These are phyloP conservation scores for Talaromyces wortmannii DNA, from an alignment of 495 filamentous ascomycete species.

Conservation along the genomic window DNA sequence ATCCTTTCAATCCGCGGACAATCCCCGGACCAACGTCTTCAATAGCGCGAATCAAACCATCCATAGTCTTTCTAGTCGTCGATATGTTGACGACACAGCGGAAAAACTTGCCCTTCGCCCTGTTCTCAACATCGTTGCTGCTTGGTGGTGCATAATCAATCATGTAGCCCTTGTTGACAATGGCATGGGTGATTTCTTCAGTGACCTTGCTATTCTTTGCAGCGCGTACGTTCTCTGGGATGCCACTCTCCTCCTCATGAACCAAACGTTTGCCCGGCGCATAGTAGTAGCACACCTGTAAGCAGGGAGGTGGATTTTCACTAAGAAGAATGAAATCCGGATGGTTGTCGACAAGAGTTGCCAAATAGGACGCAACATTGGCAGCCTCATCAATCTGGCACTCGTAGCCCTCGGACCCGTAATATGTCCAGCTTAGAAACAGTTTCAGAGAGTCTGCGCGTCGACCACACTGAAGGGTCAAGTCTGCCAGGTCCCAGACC, in stretches of 20 bases:
- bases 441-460: constrained; percentile 82
- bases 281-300: constrained; percentile 95
- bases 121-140: constrained; percentile 34
- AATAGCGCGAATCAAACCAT: constrained; percentile 68
- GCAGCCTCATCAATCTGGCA: constrained; percentile 63
- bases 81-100: constrained; percentile 78
- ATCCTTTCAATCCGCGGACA: constrained; percentile 20
- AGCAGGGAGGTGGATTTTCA: constrained; percentile 72
- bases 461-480: constrained; percentile 89
- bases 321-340: constrained; percentile 64
- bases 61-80: constrained; percentile 66
- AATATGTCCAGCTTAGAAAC: constrained; percentile 81
- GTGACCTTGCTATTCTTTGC: constrained; percentile 67
- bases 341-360: constrained; percentile 42
- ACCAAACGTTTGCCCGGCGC: constrained; percentile 48
- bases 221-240: constrained; percentile 33
- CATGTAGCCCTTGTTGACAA: constrained; percentile 81
- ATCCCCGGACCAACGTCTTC: constrained; percentile 54
- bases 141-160: constrained; percentile 79
- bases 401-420: constrained; percentile 61
- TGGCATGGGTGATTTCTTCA: constrained; percentile 51
- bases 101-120: constrained; percentile 72
- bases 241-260: constrained; percentile 22
- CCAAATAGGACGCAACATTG: constrained; percentile 57
- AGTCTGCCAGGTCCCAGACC: constrained; percentile 85